A percentile compares a stretch with the other conserved stretches of the same genome.
Conservation (phyloP, 345 rosid genomes). For the Eucalyptus regnans region DNA sequence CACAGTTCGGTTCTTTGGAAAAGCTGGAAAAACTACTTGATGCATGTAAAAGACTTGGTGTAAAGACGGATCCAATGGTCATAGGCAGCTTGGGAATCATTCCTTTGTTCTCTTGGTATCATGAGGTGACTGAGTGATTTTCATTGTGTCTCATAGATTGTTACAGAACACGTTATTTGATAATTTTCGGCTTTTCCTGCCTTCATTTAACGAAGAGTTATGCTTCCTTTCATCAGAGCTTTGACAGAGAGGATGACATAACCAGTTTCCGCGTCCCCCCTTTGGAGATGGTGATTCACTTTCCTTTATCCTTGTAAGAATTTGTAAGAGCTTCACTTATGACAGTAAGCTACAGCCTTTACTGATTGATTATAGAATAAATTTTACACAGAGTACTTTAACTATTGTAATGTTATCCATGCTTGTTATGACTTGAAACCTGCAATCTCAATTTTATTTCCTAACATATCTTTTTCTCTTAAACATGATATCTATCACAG, state of each 20-base stretch:
- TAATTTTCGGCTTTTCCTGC: not conserved
- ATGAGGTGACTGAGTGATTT: conserved; percentile 29
- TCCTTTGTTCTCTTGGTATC: conserved; percentile 64
- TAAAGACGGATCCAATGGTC: conserved; percentile 30
- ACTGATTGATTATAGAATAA: not conserved
- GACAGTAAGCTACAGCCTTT: not conserved
- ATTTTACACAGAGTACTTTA: not conserved
- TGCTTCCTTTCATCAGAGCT: conserved; percentile 21
- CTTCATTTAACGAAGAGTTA: not conserved
- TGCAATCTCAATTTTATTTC: not conserved
- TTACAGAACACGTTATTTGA: not conserved
- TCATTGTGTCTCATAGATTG: not conserved
- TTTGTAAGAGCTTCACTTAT: not conserved
- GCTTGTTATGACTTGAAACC: not conserved
- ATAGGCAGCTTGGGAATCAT: conserved; percentile 39
- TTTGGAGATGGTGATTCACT: conserved; percentile 59
- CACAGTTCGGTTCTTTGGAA: conserved; percentile 46
- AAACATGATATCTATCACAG: not conserved
- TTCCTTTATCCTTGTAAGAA: conserved; percentile 31
- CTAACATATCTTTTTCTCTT: not conserved
- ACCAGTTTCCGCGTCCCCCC: conserved; percentile 29
- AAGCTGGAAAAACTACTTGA: conserved; percentile 55
- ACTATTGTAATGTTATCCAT: not conserved
- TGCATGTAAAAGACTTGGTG: conserved; percentile 43
- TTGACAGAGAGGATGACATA: conserved; percentile 47